Percentiles rank a stretch among this genome's conserved stretches.
These are phyloP conservation scores for Cladobotryum protrusum DNA, from an alignment of 2,329 filamentous ascomycete genomes.

Conservation along the genomic window DNA sequence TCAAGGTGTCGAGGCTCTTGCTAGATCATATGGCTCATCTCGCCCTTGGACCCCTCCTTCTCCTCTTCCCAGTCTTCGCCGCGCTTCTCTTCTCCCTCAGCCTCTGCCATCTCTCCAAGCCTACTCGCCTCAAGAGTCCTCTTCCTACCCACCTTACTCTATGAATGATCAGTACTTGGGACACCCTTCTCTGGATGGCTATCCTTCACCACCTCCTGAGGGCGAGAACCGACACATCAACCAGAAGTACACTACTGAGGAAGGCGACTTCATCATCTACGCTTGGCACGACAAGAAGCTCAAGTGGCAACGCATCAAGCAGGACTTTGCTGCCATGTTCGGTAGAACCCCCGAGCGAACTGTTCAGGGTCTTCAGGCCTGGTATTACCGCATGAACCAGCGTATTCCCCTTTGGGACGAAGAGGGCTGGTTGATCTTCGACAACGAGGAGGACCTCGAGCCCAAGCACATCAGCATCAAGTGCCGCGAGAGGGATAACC, in stretches of 20 bases:
- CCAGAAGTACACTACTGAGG: conserved; percentile 38
- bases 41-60: conserved; percentile 24
- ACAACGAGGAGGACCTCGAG: conserved; percentile 33
- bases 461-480: conserved; percentile 33
- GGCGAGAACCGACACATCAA: conserved; percentile 35
- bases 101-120: conserved; percentile 17
- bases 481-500: conserved; percentile 32
- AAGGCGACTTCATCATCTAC: conserved; percentile 39
- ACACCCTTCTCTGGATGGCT: conserved; percentile 21
- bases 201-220: conserved; percentile 31
- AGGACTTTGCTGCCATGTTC: conserved; percentile 34
- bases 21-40: conserved; percentile 24
- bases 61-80: conserved; percentile 20
- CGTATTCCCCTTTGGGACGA: conserved; percentile 34
- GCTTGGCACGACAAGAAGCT: conserved; percentile 38
- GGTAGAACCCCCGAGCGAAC: conserved; percentile 32
- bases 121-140: conserved; percentile 14
- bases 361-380: conserved; percentile 36
- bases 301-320: conserved; percentile 36
- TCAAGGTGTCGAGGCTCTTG: conserved; percentile 31
- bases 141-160: conserved; percentile 17
- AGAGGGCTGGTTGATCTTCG: conserved; percentile 35
- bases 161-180: conserved; percentile 20
- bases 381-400: conserved; percentile 40
- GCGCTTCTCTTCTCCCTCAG: conserved; percentile 19